A percentile compares a stretch with the other conserved stretches of the same genome.
phyloP scores from a whole-genome alignment of 768 basidiomycete genomes.

The Glaciozyma antarctica region DNA sequence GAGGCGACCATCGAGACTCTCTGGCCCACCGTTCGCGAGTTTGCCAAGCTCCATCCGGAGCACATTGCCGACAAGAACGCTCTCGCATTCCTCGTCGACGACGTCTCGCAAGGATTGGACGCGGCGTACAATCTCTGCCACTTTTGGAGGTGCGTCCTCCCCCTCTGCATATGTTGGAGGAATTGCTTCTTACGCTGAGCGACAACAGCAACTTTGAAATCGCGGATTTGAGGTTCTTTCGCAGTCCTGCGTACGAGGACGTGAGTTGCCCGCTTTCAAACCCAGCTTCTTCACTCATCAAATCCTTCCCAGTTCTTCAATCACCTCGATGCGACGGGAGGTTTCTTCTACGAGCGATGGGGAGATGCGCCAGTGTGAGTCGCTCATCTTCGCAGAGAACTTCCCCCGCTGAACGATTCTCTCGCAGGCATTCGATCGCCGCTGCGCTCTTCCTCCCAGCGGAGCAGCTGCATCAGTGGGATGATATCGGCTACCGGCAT shows the following conservation, averaged over 20 bases:
- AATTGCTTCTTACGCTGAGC: neutral
- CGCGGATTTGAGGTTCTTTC: constrained; percentile 72
- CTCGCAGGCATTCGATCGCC: constrained; percentile 40
- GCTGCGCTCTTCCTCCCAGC: constrained; percentile 79
- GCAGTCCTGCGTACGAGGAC: constrained; percentile 42
- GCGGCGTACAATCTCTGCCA: constrained; percentile 64
- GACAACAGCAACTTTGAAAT: constrained; percentile 93
- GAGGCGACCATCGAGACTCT: constrained; percentile 68
- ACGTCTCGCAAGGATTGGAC: constrained; percentile 47
- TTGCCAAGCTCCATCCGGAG: constrained; percentile 55
- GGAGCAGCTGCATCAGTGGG: constrained; percentile 85
- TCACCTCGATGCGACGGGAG: constrained; percentile 63
- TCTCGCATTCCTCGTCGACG: constrained; percentile 63
- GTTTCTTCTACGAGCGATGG: constrained; percentile 54
- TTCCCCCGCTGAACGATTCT: neutral
- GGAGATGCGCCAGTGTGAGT: constrained; percentile 69
- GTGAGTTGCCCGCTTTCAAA: constrained; percentile 43
- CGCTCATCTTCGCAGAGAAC: neutral
- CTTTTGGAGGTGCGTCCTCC: neutral
- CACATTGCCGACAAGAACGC: constrained; percentile 57
- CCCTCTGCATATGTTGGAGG: neutral
- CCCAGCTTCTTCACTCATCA: constrained; percentile 38
- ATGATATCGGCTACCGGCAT: constrained; percentile 45
- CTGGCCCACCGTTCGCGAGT: constrained; percentile 61
- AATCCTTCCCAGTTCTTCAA: constrained; percentile 53